These are phyloP conservation scores for Saccharomycopsis fermentans DNA, from an alignment of 805 yeast genomes.

Conservation along the genomic window DNA sequence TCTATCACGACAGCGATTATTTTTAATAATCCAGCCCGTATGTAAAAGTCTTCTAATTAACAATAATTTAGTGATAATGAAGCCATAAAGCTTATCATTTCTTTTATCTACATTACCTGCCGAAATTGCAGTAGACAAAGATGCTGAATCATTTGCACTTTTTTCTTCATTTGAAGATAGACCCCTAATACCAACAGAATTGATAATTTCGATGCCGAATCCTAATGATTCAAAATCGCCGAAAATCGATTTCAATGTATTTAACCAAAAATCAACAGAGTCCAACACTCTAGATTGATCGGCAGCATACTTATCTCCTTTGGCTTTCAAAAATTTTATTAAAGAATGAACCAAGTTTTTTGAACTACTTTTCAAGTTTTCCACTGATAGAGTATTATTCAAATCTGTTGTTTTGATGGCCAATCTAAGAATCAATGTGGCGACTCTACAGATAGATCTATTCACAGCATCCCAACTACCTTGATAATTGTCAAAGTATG, in stretches of 20 bases:
- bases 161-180: conserved; percentile 35
- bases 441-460: conserved; percentile 52
- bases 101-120: conserved; percentile 20
- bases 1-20: conserved; percentile 25
- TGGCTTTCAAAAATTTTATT: conserved; percentile 36
- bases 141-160: conserved; percentile 11
- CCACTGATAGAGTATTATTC: conserved; percentile 14
- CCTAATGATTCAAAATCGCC: conserved; percentile 32
- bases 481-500: conserved; percentile 38
- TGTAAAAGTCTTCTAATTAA: conserved; percentile 47
- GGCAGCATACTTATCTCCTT: conserved; percentile 37
- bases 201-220: conserved; percentile 37
- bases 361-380: conserved; percentile 24
- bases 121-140: conserved; percentile 12
- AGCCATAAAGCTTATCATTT: conserved; percentile 43
- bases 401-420: conserved; percentile 25
- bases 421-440: conserved; percentile 40
- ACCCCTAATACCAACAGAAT: conserved; percentile 48
- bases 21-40: conserved; percentile 25
- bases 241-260: conserved; percentile 31
- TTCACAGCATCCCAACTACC: conserved; percentile 54
- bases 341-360: conserved; percentile 26
- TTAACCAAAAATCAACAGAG: conserved; percentile 45
- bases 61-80: conserved; percentile 47
- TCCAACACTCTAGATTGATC: conserved; percentile 61